phyloP scores from a whole-genome alignment of 2,329 filamentous ascomycete genomes.

The Fusarium scirpi region DNA sequence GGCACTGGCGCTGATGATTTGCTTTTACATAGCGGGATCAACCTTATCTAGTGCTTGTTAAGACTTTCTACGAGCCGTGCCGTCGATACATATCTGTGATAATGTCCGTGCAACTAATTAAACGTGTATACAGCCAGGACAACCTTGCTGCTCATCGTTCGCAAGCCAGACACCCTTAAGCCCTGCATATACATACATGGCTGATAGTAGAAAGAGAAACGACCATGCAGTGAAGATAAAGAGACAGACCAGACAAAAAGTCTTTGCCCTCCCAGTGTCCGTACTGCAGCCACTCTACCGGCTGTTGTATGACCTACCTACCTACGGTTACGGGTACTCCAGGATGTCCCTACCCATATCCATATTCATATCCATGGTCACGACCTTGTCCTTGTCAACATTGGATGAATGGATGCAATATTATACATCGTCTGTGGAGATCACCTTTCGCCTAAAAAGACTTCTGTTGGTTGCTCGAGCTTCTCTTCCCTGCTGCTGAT shows the following conservation, averaged over 20 bases:
- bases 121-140: background rate
- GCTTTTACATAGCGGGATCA: slow-evolving; percentile 28
- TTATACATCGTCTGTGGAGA: slow-evolving; percentile 31
- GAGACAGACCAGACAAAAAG: slow-evolving; percentile 1
- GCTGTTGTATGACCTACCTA: slow-evolving; percentile 12
- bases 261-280: slow-evolving; percentile 21
- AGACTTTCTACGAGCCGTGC: slow-evolving; percentile 17
- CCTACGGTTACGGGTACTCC: background rate
- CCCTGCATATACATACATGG: background rate
- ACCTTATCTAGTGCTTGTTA: slow-evolving; percentile 28
- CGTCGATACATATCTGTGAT: background rate
- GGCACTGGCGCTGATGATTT: background rate
- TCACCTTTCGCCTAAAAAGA: slow-evolving; percentile 10
- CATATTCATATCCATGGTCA: background rate
- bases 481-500: slow-evolving; percentile 27
- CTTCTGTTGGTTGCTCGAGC: slow-evolving; percentile 28
- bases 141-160: slow-evolving; percentile 6
- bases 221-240: slow-evolving; percentile 22
- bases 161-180: background rate
- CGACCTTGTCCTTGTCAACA: background rate
- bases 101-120: background rate
- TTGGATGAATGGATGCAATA: background rate
- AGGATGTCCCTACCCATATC: background rate
- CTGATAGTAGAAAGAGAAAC: background rate
- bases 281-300: slow-evolving; percentile 46